Base-by-base conservation (phyloP, 495 filamentous ascomycete species). In the Annulohypoxylon moriforme region DNA sequence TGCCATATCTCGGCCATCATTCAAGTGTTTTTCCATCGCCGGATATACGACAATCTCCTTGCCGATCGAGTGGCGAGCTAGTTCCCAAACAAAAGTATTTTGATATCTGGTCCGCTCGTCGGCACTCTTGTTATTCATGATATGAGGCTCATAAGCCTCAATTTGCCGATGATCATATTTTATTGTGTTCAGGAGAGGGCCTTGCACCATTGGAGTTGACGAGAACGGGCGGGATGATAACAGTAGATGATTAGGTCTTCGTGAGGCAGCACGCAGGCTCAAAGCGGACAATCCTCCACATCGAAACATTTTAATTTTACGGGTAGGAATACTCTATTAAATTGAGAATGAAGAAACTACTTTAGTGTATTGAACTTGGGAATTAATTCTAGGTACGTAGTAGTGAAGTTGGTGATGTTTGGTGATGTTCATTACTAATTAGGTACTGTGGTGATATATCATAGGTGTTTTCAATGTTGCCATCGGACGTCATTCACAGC, bases 41-140 rank as follows among this genome's bases (percentile, higher is more conserved):
- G 90, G 91, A 72, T 91, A 92, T 14, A 93, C 82, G 31, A 91
- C 84, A 0, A 93, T 79, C 78, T 93, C 91, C 75, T 92, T 87
- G 63, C 80, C 86, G 64, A 91, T 79, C 0, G 85, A 85, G 72
- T 90, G 85, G 2, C 90, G 85, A 13, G 91, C 89, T 6, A 93
- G 78, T 65, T 89, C 87, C 91, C 91, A 93, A 25, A 87, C 86
- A 64, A 92, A 89, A 55, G 85, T 84, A 60, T 92, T 92, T 73
- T 85, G 85, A 76, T 77, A 92, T 9, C 82, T 78, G 0, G 70
- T 77, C 67, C 83, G 82, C 8, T 85, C 81, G 53, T 89, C 83
- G 10, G 80, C 59, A 40, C 83, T 81, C 7, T 73, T 76, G 10
- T 86, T 70, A 55, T 77, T 71, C 27, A 87, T 66, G 67, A 92